Evolutionary conservation across 371 early-diverging fungal species (phyloP).

Genomic region (Lichtheimia ornata): DNA sequence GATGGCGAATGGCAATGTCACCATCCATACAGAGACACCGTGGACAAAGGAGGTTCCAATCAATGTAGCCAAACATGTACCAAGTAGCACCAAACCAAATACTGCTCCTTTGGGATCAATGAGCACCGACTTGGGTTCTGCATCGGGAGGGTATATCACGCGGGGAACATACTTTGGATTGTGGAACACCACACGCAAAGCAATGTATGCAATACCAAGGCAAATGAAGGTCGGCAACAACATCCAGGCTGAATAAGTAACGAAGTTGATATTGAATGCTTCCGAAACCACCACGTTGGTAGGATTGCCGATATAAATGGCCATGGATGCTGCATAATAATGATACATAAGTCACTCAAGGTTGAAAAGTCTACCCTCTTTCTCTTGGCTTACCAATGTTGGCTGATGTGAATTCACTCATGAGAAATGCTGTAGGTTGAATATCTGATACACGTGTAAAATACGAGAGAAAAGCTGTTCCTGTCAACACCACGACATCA

Average conservation of each 20-base stretch:
- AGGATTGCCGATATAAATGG: constrained; percentile 82
- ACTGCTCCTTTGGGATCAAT: constrained; percentile 57
- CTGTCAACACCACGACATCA: constrained; percentile 81
- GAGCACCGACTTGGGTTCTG: constrained; percentile 53
- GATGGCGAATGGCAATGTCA: constrained; percentile 68
- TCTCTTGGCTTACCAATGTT: constrained; percentile 56
- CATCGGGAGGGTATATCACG: constrained; percentile 45
- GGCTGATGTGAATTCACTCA: constrained; percentile 71
- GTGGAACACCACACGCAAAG: constrained; percentile 53
- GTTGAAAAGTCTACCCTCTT: not conserved
- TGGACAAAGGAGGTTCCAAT: constrained; percentile 64
- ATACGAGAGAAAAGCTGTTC: constrained; percentile 77
- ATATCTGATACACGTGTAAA: constrained; percentile 67
- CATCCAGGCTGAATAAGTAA: constrained; percentile 83
- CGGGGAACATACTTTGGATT: constrained; percentile 48
- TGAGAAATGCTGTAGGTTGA: constrained; percentile 63
- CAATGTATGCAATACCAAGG: constrained; percentile 52
- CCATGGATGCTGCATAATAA: constrained; percentile 65
- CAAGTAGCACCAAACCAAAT: constrained; percentile 56
- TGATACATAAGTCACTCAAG: not conserved
- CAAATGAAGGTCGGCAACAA: constrained; percentile 67
- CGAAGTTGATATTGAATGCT: constrained; percentile 72
- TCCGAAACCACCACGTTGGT: constrained; percentile 84
- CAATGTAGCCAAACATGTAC: constrained; percentile 53
- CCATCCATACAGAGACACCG: constrained; percentile 68